phyloP scores from a whole-genome alignment of 2,329 filamentous ascomycete genomes.

The Arthroderma sp. region DNA sequence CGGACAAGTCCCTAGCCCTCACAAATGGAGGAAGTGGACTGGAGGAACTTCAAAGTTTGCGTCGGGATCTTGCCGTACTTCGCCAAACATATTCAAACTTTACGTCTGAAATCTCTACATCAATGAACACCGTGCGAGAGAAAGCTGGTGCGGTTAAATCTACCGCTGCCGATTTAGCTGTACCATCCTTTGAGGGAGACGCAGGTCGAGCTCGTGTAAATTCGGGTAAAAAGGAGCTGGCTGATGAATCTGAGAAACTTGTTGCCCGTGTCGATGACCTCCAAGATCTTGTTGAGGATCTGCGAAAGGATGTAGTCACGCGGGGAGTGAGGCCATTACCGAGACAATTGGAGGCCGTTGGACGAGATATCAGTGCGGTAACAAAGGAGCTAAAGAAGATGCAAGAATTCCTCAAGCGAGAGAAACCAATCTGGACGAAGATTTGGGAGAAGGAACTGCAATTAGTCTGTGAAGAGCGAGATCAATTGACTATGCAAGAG shows the following conservation, averaged over 20 bases:
- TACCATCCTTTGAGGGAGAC: constrained; percentile 61
- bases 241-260: constrained; percentile 75
- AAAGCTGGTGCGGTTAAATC: constrained; percentile 75
- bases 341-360: constrained; percentile 75
- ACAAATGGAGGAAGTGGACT: constrained; percentile 38
- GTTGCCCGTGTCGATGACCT: constrained; percentile 89
- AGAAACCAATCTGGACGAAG: constrained; percentile 97
- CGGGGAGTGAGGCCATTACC: constrained; percentile 85
- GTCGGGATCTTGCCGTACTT: constrained; percentile 78
- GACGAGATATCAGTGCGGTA: constrained; percentile 71
- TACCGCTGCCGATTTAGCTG: constrained; percentile 54
- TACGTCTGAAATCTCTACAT: constrained; percentile 72
- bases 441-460: constrained; percentile 98
- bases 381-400: constrained; percentile 84
- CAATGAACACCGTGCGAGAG: constrained; percentile 68
- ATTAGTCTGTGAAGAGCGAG: constrained; percentile 86
- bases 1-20: not conserved
- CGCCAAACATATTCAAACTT: constrained; percentile 90
- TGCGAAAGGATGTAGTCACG: constrained; percentile 90
- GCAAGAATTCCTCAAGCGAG: constrained; percentile 72
- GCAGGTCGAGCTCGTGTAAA: constrained; percentile 78
- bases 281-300: constrained; percentile 91
- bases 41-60: constrained; percentile 65
- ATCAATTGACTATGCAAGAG: constrained; percentile 91
- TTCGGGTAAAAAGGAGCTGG: constrained; percentile 73